These are phyloP conservation scores for Lichtheimia ornata DNA, from an alignment of 371 early-diverging fungal genomes.

Conservation along the genomic window DNA sequence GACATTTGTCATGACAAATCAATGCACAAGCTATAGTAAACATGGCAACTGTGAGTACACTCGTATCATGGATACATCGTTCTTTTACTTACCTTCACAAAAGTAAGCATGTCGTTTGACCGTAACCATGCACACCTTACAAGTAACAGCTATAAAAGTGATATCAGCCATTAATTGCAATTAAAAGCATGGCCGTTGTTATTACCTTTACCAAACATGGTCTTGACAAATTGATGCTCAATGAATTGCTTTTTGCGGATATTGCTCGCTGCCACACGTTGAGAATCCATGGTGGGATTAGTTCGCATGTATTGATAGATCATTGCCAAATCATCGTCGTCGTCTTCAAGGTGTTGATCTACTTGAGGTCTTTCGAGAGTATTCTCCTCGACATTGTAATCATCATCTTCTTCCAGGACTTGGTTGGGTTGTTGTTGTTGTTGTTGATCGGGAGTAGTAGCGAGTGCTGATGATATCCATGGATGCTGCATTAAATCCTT, in stretches of 20 bases:
- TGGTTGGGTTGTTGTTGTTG: background rate
- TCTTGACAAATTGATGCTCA: slow-evolving; percentile 29
- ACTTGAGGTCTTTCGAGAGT: too few relatives aligned
- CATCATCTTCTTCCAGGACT: too few relatives aligned
- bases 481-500: slow-evolving; percentile 59
- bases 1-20: slow-evolving; percentile 41
- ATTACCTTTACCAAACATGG: slow-evolving; percentile 26
- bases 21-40: slow-evolving; percentile 30
- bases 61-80: background rate
- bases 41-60: background rate
- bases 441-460: slow-evolving; percentile 4
- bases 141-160: slow-evolving; percentile 16
- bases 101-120: slow-evolving; percentile 24
- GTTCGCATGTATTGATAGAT: slow-evolving; percentile 15
- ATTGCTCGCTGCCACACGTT: slow-evolving; percentile 13
- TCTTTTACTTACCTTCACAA: slow-evolving; percentile 16
- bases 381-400: too few relatives aligned
- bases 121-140: slow-evolving; percentile 28
- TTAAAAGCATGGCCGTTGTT: background rate
- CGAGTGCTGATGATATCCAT: slow-evolving; percentile 55
- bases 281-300: slow-evolving; percentile 10
- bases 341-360: slow-evolving; percentile 3
- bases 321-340: slow-evolving; percentile 14
- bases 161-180: background rate
- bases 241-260: slow-evolving; percentile 11